Conservation (phyloP, 2,329 filamentous ascomycete species). For the Aspergillus caelatus region DNA sequence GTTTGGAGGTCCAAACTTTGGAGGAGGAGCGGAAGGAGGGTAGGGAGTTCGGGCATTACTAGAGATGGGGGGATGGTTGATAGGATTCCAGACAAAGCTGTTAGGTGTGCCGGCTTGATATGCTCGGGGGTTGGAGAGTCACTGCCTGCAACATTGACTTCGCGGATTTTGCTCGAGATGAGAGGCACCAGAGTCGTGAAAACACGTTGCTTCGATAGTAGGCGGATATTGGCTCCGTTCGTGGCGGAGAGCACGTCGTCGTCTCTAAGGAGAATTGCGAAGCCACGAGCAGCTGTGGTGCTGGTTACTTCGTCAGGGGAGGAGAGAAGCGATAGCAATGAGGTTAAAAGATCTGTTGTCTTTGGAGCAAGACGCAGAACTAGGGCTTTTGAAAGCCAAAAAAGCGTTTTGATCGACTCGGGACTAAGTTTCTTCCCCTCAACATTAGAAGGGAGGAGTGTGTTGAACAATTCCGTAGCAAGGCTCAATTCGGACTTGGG, state of each 20-base stretch:
- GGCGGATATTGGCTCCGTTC: slow-evolving; percentile 64
- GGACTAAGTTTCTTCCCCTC: slow-evolving; percentile 32
- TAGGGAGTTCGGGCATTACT: slow-evolving; percentile 60
- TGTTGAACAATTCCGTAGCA: slow-evolving; percentile 35
- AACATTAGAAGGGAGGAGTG: slow-evolving; percentile 29
- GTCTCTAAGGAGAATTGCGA: slow-evolving; percentile 61
- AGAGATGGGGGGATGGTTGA: slow-evolving; percentile 62
- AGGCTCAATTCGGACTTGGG: slow-evolving; percentile 35
- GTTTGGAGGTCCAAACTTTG: slow-evolving; percentile 62
- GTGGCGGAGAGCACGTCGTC: slow-evolving; percentile 63
- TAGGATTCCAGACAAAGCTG: slow-evolving; percentile 65
- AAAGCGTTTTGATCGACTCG: slow-evolving; percentile 56
- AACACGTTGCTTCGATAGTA: slow-evolving; percentile 65
- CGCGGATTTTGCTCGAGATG: slow-evolving; percentile 57
- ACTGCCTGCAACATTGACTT: slow-evolving; percentile 38
- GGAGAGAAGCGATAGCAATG: slow-evolving; percentile 50
- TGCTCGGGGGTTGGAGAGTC: slow-evolving; percentile 27
- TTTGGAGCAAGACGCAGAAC: slow-evolving; percentile 55
- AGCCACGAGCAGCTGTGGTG: slow-evolving; percentile 57
- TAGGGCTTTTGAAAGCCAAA: slow-evolving; percentile 64
- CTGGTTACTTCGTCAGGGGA: slow-evolving; percentile 52
- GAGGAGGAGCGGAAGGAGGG: slow-evolving; percentile 62
- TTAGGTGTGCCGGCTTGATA: slow-evolving; percentile 63
- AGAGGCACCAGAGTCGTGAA: slow-evolving; percentile 63
- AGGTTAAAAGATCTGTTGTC: slow-evolving; percentile 55